phyloP scores from a whole-genome alignment of 2,329 filamentous ascomycete species.

The Chalaropsis thielavioides region DNA sequence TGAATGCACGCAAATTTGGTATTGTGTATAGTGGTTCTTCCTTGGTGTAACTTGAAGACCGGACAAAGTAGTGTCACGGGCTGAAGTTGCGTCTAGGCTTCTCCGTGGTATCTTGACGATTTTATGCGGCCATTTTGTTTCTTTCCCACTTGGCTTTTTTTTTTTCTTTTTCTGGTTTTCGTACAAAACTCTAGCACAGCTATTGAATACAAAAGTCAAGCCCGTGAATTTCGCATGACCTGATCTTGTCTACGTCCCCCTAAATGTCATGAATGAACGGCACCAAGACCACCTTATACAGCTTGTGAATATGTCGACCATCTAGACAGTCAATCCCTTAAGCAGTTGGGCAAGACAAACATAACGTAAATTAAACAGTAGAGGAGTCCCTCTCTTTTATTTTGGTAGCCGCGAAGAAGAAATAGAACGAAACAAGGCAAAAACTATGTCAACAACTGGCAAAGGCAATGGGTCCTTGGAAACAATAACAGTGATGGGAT shows the following conservation, averaged over 20 bases:
- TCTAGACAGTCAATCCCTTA: not conserved
- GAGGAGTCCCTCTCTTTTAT: conserved; percentile 13
- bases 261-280: no score
- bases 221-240: no score
- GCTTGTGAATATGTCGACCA: not conserved
- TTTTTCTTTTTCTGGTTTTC: not conserved
- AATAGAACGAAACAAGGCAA: conserved; percentile 5
- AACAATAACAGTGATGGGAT: conserved; percentile 6
- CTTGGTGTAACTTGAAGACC: no score
- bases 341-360: not conserved
- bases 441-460: conserved; percentile 3
- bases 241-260: no score
- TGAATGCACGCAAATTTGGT: no score
- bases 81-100: not conserved
- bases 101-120: not conserved
- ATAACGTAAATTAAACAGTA: conserved; percentile 6
- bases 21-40: no score
- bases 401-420: conserved; percentile 12
- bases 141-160: not conserved
- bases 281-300: not conserved
- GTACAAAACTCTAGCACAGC: not conserved
- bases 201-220: not conserved
- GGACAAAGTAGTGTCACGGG: no score
- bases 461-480: not conserved
- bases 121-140: not conserved